Conservation (phyloP, 2,329 filamentous ascomycete genomes). For the Fusarium siculi region DNA sequence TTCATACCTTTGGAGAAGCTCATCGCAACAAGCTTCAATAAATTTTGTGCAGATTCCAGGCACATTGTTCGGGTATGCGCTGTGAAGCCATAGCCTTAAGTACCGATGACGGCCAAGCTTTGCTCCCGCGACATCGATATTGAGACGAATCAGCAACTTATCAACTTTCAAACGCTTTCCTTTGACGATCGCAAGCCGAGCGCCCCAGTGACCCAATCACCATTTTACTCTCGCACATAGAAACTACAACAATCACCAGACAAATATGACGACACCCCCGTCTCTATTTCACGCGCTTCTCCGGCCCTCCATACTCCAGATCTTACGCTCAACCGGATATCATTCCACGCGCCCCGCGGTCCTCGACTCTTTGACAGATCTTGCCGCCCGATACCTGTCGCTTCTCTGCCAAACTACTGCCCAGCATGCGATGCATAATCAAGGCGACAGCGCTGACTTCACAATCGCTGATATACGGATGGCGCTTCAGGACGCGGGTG, state of each 20-base stretch:
- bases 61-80: slow-evolving; percentile 45
- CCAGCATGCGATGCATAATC: slow-evolving; percentile 75
- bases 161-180: neutral
- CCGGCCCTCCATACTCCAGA: slow-evolving; percentile 87
- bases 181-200: slow-evolving; percentile 2
- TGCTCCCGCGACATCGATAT: slow-evolving; percentile 41
- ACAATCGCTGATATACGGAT: slow-evolving; percentile 81
- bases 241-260: neutral
- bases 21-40: slow-evolving; percentile 7
- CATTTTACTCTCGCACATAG: neutral
- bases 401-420: slow-evolving; percentile 79
- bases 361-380: slow-evolving; percentile 87
- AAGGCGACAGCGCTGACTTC: slow-evolving; percentile 62
- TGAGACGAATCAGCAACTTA: slow-evolving; percentile 36
- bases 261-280: slow-evolving; percentile 58
- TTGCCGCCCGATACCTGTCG: slow-evolving; percentile 83
- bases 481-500: slow-evolving; percentile 84
- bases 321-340: slow-evolving; percentile 91
- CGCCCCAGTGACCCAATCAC: neutral
- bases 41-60: slow-evolving; percentile 6
- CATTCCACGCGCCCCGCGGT: slow-evolving; percentile 83
- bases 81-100: slow-evolving; percentile 30
- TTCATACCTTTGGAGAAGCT: slow-evolving; percentile 10
- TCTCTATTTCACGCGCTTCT: slow-evolving; percentile 78
- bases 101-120: slow-evolving; percentile 46